Conservation (phyloP, 2,329 filamentous ascomycete genomes). For the Cladosporium colombiae region DNA sequence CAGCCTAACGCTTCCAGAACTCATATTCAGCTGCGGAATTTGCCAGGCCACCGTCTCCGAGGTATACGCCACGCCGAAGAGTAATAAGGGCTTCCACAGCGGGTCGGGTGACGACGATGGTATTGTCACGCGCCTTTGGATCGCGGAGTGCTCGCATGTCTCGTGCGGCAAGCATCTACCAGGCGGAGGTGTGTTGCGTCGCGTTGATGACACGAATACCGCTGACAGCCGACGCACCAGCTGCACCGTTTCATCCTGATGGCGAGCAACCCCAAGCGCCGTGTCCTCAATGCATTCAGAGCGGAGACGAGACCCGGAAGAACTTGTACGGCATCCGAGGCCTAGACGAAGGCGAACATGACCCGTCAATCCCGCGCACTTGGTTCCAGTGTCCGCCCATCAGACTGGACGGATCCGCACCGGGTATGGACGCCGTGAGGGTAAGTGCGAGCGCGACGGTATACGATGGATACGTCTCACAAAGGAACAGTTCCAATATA, state of each 20-base stretch:
- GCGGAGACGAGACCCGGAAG: slow-evolving; percentile 37
- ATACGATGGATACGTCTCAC: slow-evolving; percentile 16
- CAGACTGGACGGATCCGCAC: slow-evolving; percentile 39
- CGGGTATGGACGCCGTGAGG: slow-evolving; percentile 45
- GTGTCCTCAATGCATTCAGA: slow-evolving; percentile 48
- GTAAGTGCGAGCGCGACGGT: slow-evolving; percentile 32
- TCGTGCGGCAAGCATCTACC: slow-evolving; percentile 51
- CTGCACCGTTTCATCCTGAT: slow-evolving; percentile 48
- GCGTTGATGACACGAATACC: not conserved
- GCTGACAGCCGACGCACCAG: slow-evolving; percentile 32
- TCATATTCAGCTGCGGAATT: slow-evolving; percentile 52
- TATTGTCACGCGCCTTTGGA: slow-evolving; percentile 48
- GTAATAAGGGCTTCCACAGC: slow-evolving; percentile 39
- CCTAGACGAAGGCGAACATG: slow-evolving; percentile 44
- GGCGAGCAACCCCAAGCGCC: slow-evolving; percentile 43
- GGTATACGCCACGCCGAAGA: slow-evolving; percentile 43
- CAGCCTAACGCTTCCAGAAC: slow-evolving; percentile 34
- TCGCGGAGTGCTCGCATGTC: slow-evolving; percentile 52
- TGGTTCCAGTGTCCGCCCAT: slow-evolving; percentile 50
- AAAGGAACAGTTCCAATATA: slow-evolving; percentile 50
- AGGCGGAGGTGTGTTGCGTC: slow-evolving; percentile 46
- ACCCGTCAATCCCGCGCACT: slow-evolving; percentile 44
- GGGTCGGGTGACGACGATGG: slow-evolving; percentile 36
- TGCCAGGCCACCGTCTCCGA: slow-evolving; percentile 50
- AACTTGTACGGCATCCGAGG: slow-evolving; percentile 50